Evolutionary conservation across 192 early-diverging fungal genomes (phyloP).

Genomic region (Linnemannia hyalina): DNA sequence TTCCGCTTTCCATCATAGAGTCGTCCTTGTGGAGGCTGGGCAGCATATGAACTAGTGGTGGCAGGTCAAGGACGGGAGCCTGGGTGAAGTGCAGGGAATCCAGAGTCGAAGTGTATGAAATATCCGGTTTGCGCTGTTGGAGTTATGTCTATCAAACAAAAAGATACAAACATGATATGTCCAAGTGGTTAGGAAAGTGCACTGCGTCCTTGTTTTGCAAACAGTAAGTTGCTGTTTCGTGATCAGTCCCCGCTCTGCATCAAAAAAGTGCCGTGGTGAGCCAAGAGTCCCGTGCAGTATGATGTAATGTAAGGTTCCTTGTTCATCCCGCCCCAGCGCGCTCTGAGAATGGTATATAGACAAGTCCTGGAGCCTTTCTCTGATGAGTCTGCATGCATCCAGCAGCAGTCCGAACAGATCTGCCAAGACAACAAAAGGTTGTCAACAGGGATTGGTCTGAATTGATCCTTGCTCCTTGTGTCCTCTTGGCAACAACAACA

Average conservation of each 20-base stretch:
- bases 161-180: not conserved
- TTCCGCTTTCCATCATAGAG: conserved; percentile 32
- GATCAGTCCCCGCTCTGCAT: not conserved
- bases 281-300: not conserved
- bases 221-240: not conserved
- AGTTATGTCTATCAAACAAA: not conserved
- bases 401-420: not conserved
- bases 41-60: conserved; percentile 25
- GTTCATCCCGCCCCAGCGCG: not conserved
- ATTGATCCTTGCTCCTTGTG: not conserved
- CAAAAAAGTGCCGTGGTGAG: not conserved
- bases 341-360: not conserved
- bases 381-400: not conserved
- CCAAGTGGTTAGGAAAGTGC: not conserved
- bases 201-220: not conserved
- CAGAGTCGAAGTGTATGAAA: not conserved
- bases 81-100: not conserved
- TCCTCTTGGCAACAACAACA: not conserved
- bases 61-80: not conserved
- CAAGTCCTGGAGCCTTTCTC: not conserved
- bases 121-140: not conserved
- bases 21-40: conserved; percentile 39
- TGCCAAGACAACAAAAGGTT: not conserved
- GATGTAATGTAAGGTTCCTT: not conserved
- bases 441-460: not conserved